These are phyloP conservation scores for Xanthoceras sorbifolium DNA, from an alignment of 345 rosid species.

Conservation along the genomic window DNA sequence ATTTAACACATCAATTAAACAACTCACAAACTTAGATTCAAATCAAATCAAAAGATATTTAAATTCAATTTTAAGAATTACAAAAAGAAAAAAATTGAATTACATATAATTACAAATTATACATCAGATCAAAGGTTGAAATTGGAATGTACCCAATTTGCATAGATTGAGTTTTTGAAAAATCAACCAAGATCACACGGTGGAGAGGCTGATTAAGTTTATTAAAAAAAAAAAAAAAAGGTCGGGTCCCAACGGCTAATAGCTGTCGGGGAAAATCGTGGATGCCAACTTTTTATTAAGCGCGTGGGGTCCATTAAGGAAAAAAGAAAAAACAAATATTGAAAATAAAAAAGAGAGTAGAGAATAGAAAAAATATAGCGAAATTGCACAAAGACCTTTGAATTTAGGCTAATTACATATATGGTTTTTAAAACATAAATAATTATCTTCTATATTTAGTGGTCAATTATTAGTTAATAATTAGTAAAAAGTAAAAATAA, in stretches of 20 bases:
- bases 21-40: slow-evolving; percentile 24
- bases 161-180: background rate
- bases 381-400: no score
- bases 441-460: no score
- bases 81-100: background rate
- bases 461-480: no score
- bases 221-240: background rate
- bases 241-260: slow-evolving; percentile 48
- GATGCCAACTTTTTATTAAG: slow-evolving; percentile 41
- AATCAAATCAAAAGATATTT: slow-evolving; percentile 3
- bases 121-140: slow-evolving; percentile 4
- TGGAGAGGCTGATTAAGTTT: slow-evolving; percentile 6
- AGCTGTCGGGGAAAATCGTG: slow-evolving; percentile 49
- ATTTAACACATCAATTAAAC: slow-evolving; percentile 26
- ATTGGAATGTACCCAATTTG: slow-evolving; percentile 16
- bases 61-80: no score
- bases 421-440: no score
- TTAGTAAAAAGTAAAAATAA: no score
- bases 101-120: background rate
- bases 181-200: background rate
- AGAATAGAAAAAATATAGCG: slow-evolving; percentile 12
- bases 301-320: slow-evolving; percentile 44
- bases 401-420: no score
- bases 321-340: background rate
- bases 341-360: background rate